Evolutionary conservation across 139 green algal species (phyloP).

Genomic region (Spirogloea muscicola): DNA sequence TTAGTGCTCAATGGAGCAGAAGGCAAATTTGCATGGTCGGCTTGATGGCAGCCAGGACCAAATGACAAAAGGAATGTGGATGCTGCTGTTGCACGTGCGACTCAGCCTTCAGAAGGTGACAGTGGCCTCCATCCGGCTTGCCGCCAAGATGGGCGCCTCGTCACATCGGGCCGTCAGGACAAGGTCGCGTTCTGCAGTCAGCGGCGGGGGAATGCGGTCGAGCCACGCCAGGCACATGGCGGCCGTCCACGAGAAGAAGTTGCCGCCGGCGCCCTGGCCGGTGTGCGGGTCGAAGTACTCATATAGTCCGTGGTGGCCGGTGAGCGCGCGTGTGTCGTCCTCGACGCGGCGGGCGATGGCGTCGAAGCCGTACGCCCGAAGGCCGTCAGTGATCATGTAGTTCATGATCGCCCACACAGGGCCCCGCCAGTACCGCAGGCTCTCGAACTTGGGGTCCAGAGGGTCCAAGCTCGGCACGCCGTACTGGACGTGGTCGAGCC

Average conservation of each 20-base stretch:
- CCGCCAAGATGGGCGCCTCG: too few species aligned
- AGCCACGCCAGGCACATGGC: conserved; percentile 34
- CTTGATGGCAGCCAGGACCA: too few species aligned
- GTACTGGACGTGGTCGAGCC: conserved; percentile 18
- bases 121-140: too few species aligned
- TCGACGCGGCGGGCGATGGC: conserved; percentile 6
- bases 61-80: too few species aligned
- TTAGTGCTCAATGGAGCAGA: too few species aligned
- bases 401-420: conserved; percentile 40
- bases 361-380: conserved; percentile 24
- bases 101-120: too few species aligned
- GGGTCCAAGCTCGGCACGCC: conserved; percentile 27
- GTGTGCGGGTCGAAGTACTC: conserved; percentile 36
- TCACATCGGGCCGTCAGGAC: too few species aligned
- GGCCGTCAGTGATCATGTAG: conserved; percentile 37
- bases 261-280: conserved; percentile 26
- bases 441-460: conserved; percentile 9
- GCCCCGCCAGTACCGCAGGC: conserved; percentile 30
- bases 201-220: too few species aligned
- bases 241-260: conserved; percentile 35
- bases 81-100: too few species aligned
- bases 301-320: conserved; percentile 1
- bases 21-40: too few species aligned
- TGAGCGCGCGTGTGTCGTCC: conserved; percentile 1
- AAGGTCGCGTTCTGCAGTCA: too few species aligned